Evolutionary conservation across 2,329 filamentous ascomycete species (phyloP).

Genomic region (Trichoderma sp.): DNA sequence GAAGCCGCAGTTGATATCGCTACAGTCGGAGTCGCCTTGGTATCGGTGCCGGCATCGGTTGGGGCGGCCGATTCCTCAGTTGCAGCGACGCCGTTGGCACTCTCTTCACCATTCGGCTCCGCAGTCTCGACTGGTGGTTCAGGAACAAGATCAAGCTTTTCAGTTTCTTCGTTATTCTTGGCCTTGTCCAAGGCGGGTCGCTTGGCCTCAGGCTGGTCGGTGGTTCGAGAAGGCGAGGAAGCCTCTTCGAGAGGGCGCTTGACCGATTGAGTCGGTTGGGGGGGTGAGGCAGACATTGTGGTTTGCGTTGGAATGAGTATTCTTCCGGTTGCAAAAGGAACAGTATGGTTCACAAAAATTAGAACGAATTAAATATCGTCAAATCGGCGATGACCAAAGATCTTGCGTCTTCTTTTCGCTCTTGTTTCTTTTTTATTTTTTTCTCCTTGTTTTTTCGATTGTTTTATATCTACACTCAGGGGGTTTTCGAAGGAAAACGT

Average conservation of each 20-base stretch:
- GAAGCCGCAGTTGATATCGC: slow-evolving; percentile 32
- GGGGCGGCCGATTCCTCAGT: slow-evolving; percentile 26
- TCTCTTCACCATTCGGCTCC: slow-evolving; percentile 49
- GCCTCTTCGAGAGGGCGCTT: slow-evolving; percentile 97
- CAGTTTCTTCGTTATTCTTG: slow-evolving; percentile 60
- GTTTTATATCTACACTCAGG: slow-evolving; percentile 76
- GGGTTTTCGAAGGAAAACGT: slow-evolving; percentile 88
- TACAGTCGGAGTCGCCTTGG: slow-evolving; percentile 6
- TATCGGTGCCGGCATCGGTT: slow-evolving; percentile 35
- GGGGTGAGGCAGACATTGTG: slow-evolving; percentile 71
- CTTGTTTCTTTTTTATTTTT: slow-evolving; percentile 30
- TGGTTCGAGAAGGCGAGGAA: slow-evolving; percentile 86
- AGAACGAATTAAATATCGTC: slow-evolving; percentile 16
- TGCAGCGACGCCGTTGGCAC: slow-evolving; percentile 48
- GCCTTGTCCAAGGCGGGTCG: slow-evolving; percentile 93
- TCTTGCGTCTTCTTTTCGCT: slow-evolving; percentile 27
- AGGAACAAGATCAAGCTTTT: slow-evolving; percentile 38
- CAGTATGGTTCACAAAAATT: slow-evolving; percentile 20
- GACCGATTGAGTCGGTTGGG: slow-evolving; percentile 63
- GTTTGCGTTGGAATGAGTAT: neutral
- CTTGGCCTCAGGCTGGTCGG: slow-evolving; percentile 95
- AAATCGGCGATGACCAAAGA: slow-evolving; percentile 28
- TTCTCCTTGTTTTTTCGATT: slow-evolving; percentile 37
- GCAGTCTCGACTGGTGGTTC: slow-evolving; percentile 37
- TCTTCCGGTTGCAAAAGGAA: slow-evolving; percentile 2